These are phyloP conservation scores for Neofusicoccum laricinum DNA, from an alignment of 2,329 filamentous ascomycete genomes.

Conservation along the genomic window DNA sequence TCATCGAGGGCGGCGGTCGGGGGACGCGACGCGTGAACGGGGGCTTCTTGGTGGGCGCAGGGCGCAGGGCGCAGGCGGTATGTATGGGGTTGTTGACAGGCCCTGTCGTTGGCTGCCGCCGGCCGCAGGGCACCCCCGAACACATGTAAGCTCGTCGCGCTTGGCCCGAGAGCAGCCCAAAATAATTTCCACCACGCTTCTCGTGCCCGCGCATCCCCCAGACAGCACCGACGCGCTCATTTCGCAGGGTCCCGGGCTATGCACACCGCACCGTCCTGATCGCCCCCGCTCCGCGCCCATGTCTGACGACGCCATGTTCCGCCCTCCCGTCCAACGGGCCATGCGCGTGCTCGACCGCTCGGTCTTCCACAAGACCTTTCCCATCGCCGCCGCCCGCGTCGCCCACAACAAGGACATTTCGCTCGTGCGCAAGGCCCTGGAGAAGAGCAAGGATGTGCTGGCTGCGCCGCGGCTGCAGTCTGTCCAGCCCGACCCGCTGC, in stretches of 20 bases:
- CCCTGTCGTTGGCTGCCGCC: neutral
- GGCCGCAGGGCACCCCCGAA: constrained; percentile 3
- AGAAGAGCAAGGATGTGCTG: constrained; percentile 65
- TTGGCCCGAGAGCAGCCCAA: constrained; percentile 4
- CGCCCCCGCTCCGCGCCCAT: constrained; percentile 20
- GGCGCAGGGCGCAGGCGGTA: neutral
- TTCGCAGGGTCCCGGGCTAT: neutral
- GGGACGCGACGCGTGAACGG: constrained; percentile 4
- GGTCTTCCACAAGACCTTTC: constrained; percentile 75
- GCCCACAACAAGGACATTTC: constrained; percentile 73
- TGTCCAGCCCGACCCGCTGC: constrained; percentile 24
- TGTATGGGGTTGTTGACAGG: constrained; percentile 9
- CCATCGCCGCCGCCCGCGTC: constrained; percentile 74
- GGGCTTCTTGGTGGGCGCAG: neutral
- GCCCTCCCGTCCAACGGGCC: constrained; percentile 75
- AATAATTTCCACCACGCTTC: constrained; percentile 1
- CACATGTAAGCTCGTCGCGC: neutral
- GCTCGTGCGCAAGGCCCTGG: constrained; percentile 64
- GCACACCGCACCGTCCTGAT: neutral
- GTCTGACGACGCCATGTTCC: constrained; percentile 57
- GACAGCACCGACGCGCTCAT: neutral
- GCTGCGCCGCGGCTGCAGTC: constrained; percentile 60
- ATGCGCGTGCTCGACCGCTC: constrained; percentile 78
- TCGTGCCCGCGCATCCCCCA: constrained; percentile 8
- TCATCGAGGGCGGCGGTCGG: constrained; percentile 13